Conservation (phyloP, 2,329 filamentous ascomycete genomes). For the Botryotinia narcissicola region DNA sequence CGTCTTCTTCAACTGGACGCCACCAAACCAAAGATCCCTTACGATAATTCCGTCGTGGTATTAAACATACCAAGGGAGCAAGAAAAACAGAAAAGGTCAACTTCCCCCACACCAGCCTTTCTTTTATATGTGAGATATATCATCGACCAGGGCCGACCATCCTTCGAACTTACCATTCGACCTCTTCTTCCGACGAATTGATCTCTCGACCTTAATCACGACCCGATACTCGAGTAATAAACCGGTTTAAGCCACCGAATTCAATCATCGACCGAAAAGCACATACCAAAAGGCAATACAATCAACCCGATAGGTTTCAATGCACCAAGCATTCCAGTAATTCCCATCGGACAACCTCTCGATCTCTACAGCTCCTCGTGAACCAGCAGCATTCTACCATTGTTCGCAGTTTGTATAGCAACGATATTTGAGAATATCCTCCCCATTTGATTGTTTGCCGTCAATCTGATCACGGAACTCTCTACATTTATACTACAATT, state of each 20-base stretch:
- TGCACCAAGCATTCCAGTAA: constrained; percentile 21
- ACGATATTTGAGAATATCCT: constrained; percentile 14
- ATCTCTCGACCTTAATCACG: constrained; percentile 9
- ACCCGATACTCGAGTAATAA: background rate
- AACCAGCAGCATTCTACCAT: constrained; percentile 7
- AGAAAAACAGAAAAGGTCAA: background rate
- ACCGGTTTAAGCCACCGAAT: background rate
- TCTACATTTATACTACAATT: constrained; percentile 9
- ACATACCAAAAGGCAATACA: background rate
- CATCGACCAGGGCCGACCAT: constrained; percentile 13
- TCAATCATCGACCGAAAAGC: background rate
- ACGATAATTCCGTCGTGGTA: background rate
- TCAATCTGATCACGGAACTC: background rate
- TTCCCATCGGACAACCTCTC: constrained; percentile 13
- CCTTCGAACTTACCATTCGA: background rate
- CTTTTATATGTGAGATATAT: constrained; percentile 8
- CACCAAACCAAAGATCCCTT: background rate
- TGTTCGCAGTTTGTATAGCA: constrained; percentile 15
- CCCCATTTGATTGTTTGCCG: constrained; percentile 16
- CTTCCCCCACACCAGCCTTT: background rate
- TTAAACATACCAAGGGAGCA: background rate
- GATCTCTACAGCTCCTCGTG: background rate
- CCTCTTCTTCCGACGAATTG: background rate
- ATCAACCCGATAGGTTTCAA: constrained; percentile 4
- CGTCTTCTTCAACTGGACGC: constrained; percentile 9